Conservation (phyloP, 805 yeast species). For the Metschnikowia hibisci region DNA sequence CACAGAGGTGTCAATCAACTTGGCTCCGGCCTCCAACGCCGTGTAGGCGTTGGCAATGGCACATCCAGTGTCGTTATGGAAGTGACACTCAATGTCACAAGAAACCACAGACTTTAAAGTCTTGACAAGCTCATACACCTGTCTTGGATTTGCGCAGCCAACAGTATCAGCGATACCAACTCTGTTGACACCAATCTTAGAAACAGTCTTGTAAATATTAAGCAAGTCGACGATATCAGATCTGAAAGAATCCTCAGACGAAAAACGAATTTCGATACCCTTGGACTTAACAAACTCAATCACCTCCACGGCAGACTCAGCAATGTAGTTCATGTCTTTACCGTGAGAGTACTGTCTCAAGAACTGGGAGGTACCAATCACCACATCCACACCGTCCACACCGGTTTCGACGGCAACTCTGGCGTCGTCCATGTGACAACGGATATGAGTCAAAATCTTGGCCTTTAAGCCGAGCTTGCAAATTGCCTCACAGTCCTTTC, state of each 20-base stretch:
- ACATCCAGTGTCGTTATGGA: conserved; percentile 63
- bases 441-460: conserved; percentile 54
- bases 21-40: conserved; percentile 61
- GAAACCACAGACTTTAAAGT: conserved; percentile 53
- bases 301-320: conserved; percentile 54
- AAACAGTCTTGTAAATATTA: conserved; percentile 57
- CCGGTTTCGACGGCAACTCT: conserved; percentile 59
- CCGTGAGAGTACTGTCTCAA: conserved; percentile 56
- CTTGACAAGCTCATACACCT: conserved; percentile 56
- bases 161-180: conserved; percentile 64
- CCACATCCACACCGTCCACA: conserved; percentile 60
- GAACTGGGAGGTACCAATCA: conserved; percentile 57
- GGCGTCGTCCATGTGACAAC: conserved; percentile 63
- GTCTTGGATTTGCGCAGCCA: conserved; percentile 63
- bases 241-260: conserved; percentile 59
- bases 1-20: conserved; percentile 54
- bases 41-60: conserved; percentile 62
- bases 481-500: conserved; percentile 55
- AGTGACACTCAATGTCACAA: conserved; percentile 59
- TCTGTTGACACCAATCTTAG: conserved; percentile 58
- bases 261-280: conserved; percentile 56
- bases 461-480: conserved; percentile 58
- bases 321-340: conserved; percentile 58
- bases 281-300: conserved; percentile 58
- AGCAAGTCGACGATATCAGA: conserved; percentile 57